Evolutionary conservation across 129 eudicot species (phyloP), one percentile per base, ranked within the genome.

Genomic region (Sambucus nigra): DNA sequence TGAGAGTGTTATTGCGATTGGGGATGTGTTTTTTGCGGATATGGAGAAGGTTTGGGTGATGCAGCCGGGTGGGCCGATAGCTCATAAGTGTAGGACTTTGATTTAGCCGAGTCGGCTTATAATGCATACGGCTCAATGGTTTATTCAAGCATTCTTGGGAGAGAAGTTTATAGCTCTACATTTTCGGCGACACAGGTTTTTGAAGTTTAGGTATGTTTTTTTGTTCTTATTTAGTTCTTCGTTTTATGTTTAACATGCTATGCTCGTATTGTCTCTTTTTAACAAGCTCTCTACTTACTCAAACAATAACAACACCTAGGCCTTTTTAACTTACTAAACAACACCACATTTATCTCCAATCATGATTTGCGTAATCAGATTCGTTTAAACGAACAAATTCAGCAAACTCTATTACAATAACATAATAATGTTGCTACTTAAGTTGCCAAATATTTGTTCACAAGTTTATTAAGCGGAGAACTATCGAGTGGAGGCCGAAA

Each of bases 61-160:
- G 89, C 99, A 92, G 72, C 91, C 96, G 1, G 94, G 99, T 39
- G 99, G 99, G 29, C 96, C 99, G 18, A 82, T 92, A 42, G 94
- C 87, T 25, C 99, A 92, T 55, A 59, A 55, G 16, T 92, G 99
- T 59, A 81, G 77, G 79, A 86, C 95, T 18, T 53, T 86, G 54
- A 80, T 92, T 3, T 95, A 92, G 70, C 99, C 99, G 13, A 86
- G 94, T 27, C 77, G 85, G 25, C 69, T 82, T 11, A 92, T 92
- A 22, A 56, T 86, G 76, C 77, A 82, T n/a, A 92, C 94, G 39
- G 99, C 99, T 13, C 99, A 92, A 54, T 80, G 99, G 3, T 92
- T 92, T 51, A 52, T 92, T 32, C 99, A 92, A 63, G 86, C 96
- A 5, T 86, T 86, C 63, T 65, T 92, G 61, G 99, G 99, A 31